Percentiles rank a stretch among this genome's conserved stretches.
phyloP scores from a whole-genome alignment of 2,329 filamentous ascomycete species.

The Colletotrichum orchidophilum region DNA sequence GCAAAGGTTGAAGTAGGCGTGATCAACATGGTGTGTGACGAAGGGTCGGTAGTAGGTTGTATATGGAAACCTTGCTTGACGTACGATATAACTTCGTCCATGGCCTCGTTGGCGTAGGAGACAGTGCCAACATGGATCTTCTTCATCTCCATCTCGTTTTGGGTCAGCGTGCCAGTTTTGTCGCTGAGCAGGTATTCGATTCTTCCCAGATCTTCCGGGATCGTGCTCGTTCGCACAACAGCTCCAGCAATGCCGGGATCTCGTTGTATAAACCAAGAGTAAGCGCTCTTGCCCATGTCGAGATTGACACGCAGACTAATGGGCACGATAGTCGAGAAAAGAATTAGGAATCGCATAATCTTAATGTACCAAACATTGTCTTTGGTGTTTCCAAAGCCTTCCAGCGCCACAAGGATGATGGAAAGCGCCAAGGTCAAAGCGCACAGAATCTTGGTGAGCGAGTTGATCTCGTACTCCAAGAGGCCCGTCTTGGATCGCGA shows the following conservation, averaged over 20 bases:
- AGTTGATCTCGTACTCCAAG: conserved; percentile 96
- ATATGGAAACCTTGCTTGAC: conserved; percentile 83
- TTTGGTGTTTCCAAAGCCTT: conserved; percentile 77
- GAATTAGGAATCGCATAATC: conserved; percentile 96
- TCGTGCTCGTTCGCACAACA: conserved; percentile 95
- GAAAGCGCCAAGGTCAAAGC: conserved; percentile 87
- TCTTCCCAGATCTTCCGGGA: conserved; percentile 93
- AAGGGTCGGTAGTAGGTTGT: conserved; percentile 54
- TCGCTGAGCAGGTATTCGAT: conserved; percentile 97
- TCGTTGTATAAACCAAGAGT: conserved; percentile 93
- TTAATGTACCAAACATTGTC: conserved; percentile 89
- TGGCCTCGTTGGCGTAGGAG: conserved; percentile 97
- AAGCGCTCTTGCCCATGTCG: conserved; percentile 96
- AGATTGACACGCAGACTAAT: conserved; percentile 96
- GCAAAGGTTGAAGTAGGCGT: conserved; percentile 80
- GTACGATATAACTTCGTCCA: conserved; percentile 94
- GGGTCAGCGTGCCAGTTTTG: conserved; percentile 97
- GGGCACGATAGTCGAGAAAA: conserved; percentile 99
- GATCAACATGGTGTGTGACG: conserved; percentile 64
- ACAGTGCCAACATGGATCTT: conserved; percentile 99
- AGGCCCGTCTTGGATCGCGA: conserved; percentile 95
- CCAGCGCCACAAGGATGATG: conserved; percentile 85
- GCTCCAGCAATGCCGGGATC: conserved; percentile 91
- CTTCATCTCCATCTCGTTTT: conserved; percentile 99
- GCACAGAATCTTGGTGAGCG: conserved; percentile 94